phyloP scores from a whole-genome alignment of 2,329 filamentous ascomycete genomes.

The Aspergillus eucalypticola region DNA sequence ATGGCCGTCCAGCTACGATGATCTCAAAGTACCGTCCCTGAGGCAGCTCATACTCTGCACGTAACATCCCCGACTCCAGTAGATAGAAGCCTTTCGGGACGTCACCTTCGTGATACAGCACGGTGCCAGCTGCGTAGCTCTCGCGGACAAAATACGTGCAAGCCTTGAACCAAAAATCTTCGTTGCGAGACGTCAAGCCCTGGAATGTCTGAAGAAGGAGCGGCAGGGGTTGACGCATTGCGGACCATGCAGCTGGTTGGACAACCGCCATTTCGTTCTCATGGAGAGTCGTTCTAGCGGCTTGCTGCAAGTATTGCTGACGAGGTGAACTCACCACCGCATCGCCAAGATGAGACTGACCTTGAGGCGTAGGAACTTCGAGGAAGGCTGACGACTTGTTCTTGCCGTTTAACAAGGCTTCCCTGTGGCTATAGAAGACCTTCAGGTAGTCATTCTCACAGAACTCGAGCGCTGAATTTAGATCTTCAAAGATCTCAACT shows the following conservation, averaged over 20 bases:
- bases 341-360: conserved; percentile 45
- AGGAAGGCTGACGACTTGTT: conserved; percentile 17
- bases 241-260: conserved; percentile 70
- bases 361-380: conserved; percentile 35
- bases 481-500: conserved; percentile 79
- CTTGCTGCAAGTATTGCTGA: conserved; percentile 72
- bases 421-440: conserved; percentile 71
- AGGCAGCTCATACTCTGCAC: conserved; percentile 86
- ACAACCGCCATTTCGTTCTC: conserved; percentile 59
- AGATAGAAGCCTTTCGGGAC: conserved; percentile 82
- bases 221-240: conserved; percentile 85
- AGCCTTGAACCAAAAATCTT: conserved; percentile 91
- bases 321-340: conserved; percentile 73
- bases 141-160: conserved; percentile 72
- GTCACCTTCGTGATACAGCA: conserved; percentile 78
- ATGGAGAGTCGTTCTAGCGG: conserved; percentile 71
- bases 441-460: conserved; percentile 94
- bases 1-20: conserved; percentile 91
- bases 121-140: conserved; percentile 66
- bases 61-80: conserved; percentile 82
- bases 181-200: conserved; percentile 78
- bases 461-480: conserved; percentile 90
- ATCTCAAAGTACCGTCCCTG: conserved; percentile 88
- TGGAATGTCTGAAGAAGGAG: conserved; percentile 96
- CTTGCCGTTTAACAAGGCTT: conserved; percentile 41